phyloP scores from a whole-genome alignment of 2,329 filamentous ascomycete species.

The Xylaria multiplex region DNA sequence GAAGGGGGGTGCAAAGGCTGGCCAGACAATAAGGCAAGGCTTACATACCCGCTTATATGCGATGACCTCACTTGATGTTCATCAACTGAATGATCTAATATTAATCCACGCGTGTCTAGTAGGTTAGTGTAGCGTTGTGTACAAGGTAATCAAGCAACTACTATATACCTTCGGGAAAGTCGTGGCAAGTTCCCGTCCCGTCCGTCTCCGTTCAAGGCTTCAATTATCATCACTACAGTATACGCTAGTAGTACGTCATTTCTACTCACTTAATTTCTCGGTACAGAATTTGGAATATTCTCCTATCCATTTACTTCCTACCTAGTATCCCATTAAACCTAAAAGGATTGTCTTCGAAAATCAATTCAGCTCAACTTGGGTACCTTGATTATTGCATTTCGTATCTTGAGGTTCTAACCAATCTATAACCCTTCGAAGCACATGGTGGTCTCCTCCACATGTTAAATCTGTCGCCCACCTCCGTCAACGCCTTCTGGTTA shows the following conservation, averaged over 20 bases:
- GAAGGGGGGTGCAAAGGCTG: background rate
- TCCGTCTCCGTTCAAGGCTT: background rate
- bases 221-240: background rate
- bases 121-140: no score
- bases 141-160: background rate
- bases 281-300: background rate
- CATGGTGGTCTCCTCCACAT: background rate
- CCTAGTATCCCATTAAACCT: no score
- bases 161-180: background rate
- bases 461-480: background rate
- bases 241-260: background rate
- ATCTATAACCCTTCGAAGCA: background rate
- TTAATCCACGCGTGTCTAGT: background rate
- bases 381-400: background rate
- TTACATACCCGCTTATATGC: conserved; percentile 12
- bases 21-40: conserved; percentile 14
- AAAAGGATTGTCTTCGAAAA: background rate
- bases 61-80: background rate
- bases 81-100: background rate
- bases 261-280: background rate
- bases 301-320: background rate
- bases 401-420: background rate
- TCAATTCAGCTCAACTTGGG: background rate
- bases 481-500: background rate
- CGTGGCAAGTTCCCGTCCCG: conserved; percentile 4